Percentiles rank a stretch among this genome's conserved stretches.
phyloP scores from a whole-genome alignment of 1,284 basidiomycete genomes.

The Cutaneotrichosporon sp. region DNA sequence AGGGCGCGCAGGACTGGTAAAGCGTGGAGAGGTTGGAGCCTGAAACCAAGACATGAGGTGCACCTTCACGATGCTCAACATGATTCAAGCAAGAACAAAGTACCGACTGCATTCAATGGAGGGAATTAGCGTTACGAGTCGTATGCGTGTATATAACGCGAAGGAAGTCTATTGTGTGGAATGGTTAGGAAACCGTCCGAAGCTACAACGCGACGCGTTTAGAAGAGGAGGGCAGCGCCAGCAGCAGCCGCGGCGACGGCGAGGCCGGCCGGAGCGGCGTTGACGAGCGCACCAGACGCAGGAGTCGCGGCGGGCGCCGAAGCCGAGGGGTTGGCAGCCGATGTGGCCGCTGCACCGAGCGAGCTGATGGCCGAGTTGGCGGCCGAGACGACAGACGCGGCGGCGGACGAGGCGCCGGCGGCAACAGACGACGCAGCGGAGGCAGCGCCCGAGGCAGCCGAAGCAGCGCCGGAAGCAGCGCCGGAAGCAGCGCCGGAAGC shows the following conservation, averaged over 20 bases:
- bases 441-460: constrained; percentile 12
- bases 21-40: too few relatives aligned
- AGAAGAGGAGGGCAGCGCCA: constrained; percentile 21
- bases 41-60: too few relatives aligned
- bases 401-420: background rate
- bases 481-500: constrained; percentile 1
- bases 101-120: constrained; percentile 3
- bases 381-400: constrained; percentile 10
- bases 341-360: background rate
- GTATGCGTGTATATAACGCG: constrained; percentile 5
- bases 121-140: constrained; percentile 7
- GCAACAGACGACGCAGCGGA: constrained; percentile 1
- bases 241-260: constrained; percentile 15
- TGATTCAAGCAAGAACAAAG: background rate
- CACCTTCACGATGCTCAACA: background rate
- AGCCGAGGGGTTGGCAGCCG: background rate
- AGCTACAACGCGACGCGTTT: constrained; percentile 13
- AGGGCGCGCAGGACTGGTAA: too few relatives aligned
- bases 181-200: background rate
- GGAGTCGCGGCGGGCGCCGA: constrained; percentile 6
- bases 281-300: background rate
- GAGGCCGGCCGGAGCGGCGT: constrained; percentile 9
- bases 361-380: constrained; percentile 12
- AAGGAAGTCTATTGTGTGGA: background rate
- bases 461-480: background rate